Evolutionary conservation across 345 rosid species (phyloP), one percentile per base, ranked within the genome.

Genomic region (Mallotus nudiflorus): DNA sequence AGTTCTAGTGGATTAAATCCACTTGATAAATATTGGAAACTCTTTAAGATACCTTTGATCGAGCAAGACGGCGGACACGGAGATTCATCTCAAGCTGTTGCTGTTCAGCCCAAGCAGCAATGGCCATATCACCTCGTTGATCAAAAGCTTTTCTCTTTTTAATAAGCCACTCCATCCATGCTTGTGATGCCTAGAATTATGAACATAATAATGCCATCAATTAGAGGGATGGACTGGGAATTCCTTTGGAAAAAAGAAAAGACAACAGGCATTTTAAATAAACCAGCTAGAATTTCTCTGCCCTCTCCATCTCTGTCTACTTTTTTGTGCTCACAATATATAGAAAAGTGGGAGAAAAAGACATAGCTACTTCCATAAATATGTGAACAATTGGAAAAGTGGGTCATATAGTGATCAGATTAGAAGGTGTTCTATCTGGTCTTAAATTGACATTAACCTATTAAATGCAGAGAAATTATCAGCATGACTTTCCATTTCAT

Each of bases 21-120:
- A 63, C 67, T 24, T 3, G 44, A 50, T 33, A 76, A 46, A 58
- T 31, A 48, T n/a, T 48, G 61, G 60, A 57, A 42, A 25, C 56
- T 33, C 33, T n/a, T n/a, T 33, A 2, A 6, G 19, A 51, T 76
- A 94, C 99, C 95, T 94, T 91, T 13, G 92, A 86, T 71, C 84
- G 98, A 58, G 98, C 82, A 70, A 94, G 96, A 70, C 89, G 90
- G 24, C 98, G 95, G 46, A 72, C 97, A 74, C 96, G 96, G 10
- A 90, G 80, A 80, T 79, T 87, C 75, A 91, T 79, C 78, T 90
- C 93, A 48, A 76, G 93, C 84, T 94, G 98, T 79, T 91, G 98
- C 78, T 94, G 96, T 73, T 94, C 98, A 56, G 97, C 97, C 97
- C 98, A 94, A 71, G 96, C 93, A 33, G 92, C 83, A 77, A 94